These are phyloP conservation scores for Glaciozyma antarctica DNA, from an alignment of 768 basidiomycete species.

Conservation along the genomic window DNA sequence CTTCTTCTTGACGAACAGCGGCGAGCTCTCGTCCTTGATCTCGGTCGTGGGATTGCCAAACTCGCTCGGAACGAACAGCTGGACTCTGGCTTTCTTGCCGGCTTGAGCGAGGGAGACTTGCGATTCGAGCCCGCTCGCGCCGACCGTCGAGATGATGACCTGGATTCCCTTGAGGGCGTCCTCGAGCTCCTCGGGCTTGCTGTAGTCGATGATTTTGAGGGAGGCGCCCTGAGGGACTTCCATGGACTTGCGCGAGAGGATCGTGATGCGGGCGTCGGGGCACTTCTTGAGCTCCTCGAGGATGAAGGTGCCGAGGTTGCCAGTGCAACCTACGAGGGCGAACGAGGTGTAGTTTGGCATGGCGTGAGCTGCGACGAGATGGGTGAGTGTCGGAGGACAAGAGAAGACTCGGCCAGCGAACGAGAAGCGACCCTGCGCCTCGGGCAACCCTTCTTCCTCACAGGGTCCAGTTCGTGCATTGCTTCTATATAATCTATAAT, in stretches of 20 bases:
- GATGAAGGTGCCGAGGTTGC: slow-evolving; percentile 17
- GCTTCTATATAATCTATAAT: too few relatives aligned
- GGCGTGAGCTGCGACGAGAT: not conserved
- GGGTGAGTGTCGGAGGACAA: too few relatives aligned
- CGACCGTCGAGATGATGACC: slow-evolving; percentile 15
- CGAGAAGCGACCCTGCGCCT: too few relatives aligned
- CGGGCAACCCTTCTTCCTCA: too few relatives aligned
- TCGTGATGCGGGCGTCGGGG: not conserved
- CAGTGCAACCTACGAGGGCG: slow-evolving; percentile 19
- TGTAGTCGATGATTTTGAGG: slow-evolving; percentile 12
- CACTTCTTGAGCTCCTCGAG: not conserved
- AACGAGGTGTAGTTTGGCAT: slow-evolving; percentile 5
- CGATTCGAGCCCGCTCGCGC: not conserved
- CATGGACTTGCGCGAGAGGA: not conserved
- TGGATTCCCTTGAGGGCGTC: slow-evolving; percentile 9
- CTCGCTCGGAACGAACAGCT: slow-evolving; percentile 39
- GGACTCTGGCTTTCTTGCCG: slow-evolving; percentile 34
- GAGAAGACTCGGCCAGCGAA: too few relatives aligned
- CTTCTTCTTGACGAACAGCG: slow-evolving; percentile 8
- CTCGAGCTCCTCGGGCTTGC: not conserved
- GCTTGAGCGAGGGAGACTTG: slow-evolving; percentile 32
- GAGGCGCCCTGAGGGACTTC: not conserved
- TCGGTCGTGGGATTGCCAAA: slow-evolving; percentile 31
- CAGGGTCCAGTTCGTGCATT: too few relatives aligned
- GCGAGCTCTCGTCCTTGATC: not conserved